Percentiles rank a stretch among this genome's conserved stretches.
phyloP scores from a whole-genome alignment of 352 stramenopile genomes.

The Phytophthora meadii region DNA sequence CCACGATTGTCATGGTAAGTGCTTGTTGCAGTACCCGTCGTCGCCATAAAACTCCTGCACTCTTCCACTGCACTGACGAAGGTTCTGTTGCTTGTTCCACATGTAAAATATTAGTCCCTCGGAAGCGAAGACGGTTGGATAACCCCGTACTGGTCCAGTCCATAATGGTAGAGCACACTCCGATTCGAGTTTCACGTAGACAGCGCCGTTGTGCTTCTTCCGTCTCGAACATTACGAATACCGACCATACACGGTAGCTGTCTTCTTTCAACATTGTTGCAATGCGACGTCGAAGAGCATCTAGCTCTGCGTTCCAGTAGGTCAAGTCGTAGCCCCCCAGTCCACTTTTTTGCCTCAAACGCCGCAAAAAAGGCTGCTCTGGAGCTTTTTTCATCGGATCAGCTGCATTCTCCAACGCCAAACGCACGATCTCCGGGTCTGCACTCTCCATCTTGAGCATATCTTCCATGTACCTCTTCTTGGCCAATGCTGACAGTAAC shows the following conservation, averaged over 20 bases:
- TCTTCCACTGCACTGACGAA: slow-evolving; percentile 76
- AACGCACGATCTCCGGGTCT: slow-evolving; percentile 34
- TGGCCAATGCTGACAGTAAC: slow-evolving; percentile 63
- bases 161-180: slow-evolving; percentile 51
- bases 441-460: slow-evolving; percentile 75
- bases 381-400: slow-evolving; percentile 28
- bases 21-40: slow-evolving; percentile 53
- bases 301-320: slow-evolving; percentile 69
- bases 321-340: slow-evolving; percentile 56
- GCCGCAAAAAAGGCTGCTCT: slow-evolving; percentile 29
- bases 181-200: slow-evolving; percentile 55
- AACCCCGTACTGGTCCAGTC: slow-evolving; percentile 46
- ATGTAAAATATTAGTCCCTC: slow-evolving; percentile 71
- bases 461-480: slow-evolving; percentile 72
- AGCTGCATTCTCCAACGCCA: slow-evolving; percentile 49
- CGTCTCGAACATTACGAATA: slow-evolving; percentile 84
- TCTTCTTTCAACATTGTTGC: slow-evolving; percentile 42
- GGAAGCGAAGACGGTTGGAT: slow-evolving; percentile 58
- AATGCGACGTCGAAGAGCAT: slow-evolving; percentile 50
- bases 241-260: slow-evolving; percentile 67
- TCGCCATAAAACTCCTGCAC: slow-evolving; percentile 52
- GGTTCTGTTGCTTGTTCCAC: slow-evolving; percentile 73
- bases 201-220: slow-evolving; percentile 67
- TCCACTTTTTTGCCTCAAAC: slow-evolving; percentile 46
- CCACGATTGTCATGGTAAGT: slow-evolving; percentile 54